Evolutionary conservation across 192 early-diverging fungal genomes (phyloP).

Genomic region (Ambispora gerdemannii): DNA sequence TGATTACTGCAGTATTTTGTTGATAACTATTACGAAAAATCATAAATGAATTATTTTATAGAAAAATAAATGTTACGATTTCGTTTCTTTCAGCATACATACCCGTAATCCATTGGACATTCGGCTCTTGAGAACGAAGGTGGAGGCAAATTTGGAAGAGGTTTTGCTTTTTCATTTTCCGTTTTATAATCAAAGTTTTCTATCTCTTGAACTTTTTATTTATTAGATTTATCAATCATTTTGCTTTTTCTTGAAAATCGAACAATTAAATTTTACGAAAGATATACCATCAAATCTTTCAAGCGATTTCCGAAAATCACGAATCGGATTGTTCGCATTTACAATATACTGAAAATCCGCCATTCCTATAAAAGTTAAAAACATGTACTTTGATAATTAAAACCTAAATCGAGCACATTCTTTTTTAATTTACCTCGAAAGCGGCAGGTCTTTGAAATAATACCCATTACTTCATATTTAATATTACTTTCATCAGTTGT

Average conservation of each 20-base stretch:
- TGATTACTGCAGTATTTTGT: slow-evolving; percentile 49
- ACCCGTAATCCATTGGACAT: slow-evolving; percentile 56
- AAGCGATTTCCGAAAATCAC: slow-evolving; percentile 44
- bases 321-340: slow-evolving; percentile 45
- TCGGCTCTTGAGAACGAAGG: slow-evolving; percentile 54
- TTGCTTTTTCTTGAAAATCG: no score
- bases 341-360: slow-evolving; percentile 60
- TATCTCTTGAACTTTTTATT: slow-evolving; percentile 42
- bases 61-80: background rate
- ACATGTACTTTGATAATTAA: no score
- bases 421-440: slow-evolving; percentile 52
- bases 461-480: slow-evolving; percentile 51
- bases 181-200: slow-evolving; percentile 35
- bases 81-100: slow-evolving; percentile 7
- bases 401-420: no score
- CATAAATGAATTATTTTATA: no score
- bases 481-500: slow-evolving; percentile 12
- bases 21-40: slow-evolving; percentile 45
- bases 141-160: slow-evolving; percentile 53
- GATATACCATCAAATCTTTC: slow-evolving; percentile 47
- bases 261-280: no score
- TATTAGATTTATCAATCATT: no score
- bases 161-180: slow-evolving; percentile 36
- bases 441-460: slow-evolving; percentile 54
- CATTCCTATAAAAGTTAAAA: slow-evolving; percentile 47